Evolutionary conservation across 805 yeast genomes (phyloP).

Genomic region (Zygoascus ofunaensis): DNA sequence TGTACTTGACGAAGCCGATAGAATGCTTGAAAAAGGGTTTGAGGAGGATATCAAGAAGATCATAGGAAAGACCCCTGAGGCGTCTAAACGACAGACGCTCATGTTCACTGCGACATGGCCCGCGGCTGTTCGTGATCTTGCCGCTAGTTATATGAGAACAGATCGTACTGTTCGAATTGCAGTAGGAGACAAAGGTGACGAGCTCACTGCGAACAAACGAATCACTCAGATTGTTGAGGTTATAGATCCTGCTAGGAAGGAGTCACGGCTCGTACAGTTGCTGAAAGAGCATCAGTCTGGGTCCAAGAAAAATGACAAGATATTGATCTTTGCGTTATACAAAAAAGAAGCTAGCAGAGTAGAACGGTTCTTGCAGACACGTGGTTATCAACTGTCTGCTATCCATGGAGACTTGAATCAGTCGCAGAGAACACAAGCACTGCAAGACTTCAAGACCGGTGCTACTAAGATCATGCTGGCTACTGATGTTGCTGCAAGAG

Average conservation of each 20-base stretch:
- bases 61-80: conserved; percentile 45
- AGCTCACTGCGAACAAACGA: conserved; percentile 86
- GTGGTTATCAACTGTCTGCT: conserved; percentile 79
- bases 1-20: conserved; percentile 94
- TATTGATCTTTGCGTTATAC: conserved; percentile 86
- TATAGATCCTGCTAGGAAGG: conserved; percentile 72
- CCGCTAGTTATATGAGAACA: conserved; percentile 66
- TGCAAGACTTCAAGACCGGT: conserved; percentile 78
- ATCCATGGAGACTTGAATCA: conserved; percentile 95
- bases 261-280: conserved; percentile 60
- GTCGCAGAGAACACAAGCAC: conserved; percentile 81
- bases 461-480: conserved; percentile 71
- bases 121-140: conserved; percentile 91
- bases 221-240: conserved; percentile 93
- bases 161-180: conserved; percentile 72
- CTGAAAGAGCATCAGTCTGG: conserved; percentile 68
- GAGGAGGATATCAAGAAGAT: conserved; percentile 91
- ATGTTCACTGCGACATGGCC: conserved; percentile 99
- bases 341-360: conserved; percentile 94
- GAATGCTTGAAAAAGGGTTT: conserved; percentile 97
- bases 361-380: conserved; percentile 61
- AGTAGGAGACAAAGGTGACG: conserved; percentile 82
- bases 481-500: conserved; percentile 98
- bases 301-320: conserved; percentile 58
- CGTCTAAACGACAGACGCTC: conserved; percentile 67